Conservation (phyloP, 2,329 filamentous ascomycete species). For the Gremmenia infestans region DNA sequence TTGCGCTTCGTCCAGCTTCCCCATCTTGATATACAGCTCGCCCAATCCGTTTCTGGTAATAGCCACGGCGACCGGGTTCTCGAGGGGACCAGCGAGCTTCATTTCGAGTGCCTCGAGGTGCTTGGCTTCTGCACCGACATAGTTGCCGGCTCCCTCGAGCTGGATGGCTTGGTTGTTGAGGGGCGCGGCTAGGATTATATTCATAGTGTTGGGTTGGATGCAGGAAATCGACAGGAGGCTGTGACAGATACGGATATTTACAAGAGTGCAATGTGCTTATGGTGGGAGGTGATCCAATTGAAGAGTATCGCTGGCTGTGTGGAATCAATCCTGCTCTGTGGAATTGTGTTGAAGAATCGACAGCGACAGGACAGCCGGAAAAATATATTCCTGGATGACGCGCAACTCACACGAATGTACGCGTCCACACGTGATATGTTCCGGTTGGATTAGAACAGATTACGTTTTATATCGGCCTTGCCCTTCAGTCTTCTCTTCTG, state of each 20-base stretch:
- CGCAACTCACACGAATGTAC: no score
- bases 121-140: neutral
- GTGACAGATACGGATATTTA: neutral
- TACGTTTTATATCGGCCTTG: no score
- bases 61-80: neutral
- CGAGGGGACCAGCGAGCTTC: neutral
- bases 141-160: neutral
- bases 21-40: neutral
- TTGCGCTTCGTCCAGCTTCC: slow-evolving; percentile 1
- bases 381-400: no score
- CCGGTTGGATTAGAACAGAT: no score
- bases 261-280: neutral
- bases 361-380: no score
- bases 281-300: neutral
- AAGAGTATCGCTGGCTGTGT: no score
- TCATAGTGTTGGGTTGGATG: neutral
- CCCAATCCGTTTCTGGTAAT: neutral
- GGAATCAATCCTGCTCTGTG: no score
- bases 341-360: no score
- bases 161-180: neutral
- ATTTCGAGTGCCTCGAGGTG: neutral
- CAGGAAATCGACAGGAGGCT: neutral
- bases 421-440: no score
- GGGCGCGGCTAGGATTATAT: neutral
- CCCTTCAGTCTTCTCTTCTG: no score